Conservation (phyloP, 768 basidiomycete genomes). For the Auriscalpium microsporum region DNA sequence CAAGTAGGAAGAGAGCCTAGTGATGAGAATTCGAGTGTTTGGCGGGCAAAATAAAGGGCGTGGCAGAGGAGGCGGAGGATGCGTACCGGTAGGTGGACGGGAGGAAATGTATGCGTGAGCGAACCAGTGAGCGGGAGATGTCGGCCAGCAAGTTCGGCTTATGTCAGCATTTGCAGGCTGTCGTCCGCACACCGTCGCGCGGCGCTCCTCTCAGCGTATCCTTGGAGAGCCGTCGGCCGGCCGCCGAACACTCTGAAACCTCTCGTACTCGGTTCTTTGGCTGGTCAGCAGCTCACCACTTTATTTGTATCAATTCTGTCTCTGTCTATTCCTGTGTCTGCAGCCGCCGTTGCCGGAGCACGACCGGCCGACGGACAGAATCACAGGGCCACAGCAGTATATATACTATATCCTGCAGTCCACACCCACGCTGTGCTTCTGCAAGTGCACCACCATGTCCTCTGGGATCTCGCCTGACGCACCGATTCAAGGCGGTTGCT, state of each 20-base stretch:
- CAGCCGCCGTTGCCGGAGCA: no score
- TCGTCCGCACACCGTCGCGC: no score
- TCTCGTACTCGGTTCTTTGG: background rate
- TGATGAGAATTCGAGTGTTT: conserved; percentile 1
- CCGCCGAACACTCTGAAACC: background rate
- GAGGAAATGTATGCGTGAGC: background rate
- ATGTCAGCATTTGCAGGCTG: conserved; percentile 1
- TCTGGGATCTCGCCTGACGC: background rate
- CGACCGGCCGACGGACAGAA: no score
- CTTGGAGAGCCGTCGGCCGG: background rate
- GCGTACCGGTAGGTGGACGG: background rate
- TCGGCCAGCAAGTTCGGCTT: conserved; percentile 12
- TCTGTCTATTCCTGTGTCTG: background rate
- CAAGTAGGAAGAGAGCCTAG: background rate
- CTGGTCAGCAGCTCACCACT: background rate
- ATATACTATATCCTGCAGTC: background rate
- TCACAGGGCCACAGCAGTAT: no score
- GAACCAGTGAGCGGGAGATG: conserved; percentile 6
- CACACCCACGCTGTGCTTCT: background rate
- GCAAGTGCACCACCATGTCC: background rate
- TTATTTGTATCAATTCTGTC: background rate
- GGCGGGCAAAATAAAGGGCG: background rate
- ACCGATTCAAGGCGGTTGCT: conserved; percentile 40
- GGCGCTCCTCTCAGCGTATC: no score
- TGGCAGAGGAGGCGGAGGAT: background rate